Evolutionary conservation across 352 stramenopile genomes (phyloP), one percentile per base, ranked within the genome.

Genomic region (Phytopythium montanum): DNA sequence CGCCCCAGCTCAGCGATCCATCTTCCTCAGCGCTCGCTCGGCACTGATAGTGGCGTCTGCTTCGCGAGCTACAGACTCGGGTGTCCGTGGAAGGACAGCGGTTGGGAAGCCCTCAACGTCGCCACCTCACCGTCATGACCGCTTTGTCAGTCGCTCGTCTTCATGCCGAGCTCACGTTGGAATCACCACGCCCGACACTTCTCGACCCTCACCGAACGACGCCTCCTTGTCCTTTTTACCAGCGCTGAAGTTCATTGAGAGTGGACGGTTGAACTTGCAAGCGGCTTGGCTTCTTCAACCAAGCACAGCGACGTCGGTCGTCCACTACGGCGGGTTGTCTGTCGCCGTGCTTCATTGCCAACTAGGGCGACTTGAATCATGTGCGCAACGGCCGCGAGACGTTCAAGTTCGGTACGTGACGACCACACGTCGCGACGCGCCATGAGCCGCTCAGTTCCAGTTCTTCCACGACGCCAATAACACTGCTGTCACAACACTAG

Each of bases 211-310:
- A 39, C 34, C 34, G 34, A 39, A 45, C 39, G 39, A 23, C 41
- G 41, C 41, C 41, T 48, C 41, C 41, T 48, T n/a, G 41, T 48
- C 41, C 41, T 48, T 48, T 48, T 48, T 48, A n/a, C 14, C 41
- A 48, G 19, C 41, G 41, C 41, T 9, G 18, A 7, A 26, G n/a
- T 7, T 33, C 29, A 19, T 36, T 55, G 49, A 55, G 49, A 28
- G 49, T 55, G 49, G 49, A 18, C 49, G 16, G 42, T 55, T 55
- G 49, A 55, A 55, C 29, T 42, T 42, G 42, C n/a, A 28, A 10
- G 33, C 33, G n/a, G n/a, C n/a, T n/a, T n/a, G 3, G 41, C 41
- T 48, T 48, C 41, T 44, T 44, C 38, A 44, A 44, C 34, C 12
- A 13, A 3, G 34, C 34, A 39, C 33, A 38, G 33, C 33, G 33